Conservation (phyloP, 495 filamentous ascomycete species). For the Hypoxylon fuscum region DNA sequence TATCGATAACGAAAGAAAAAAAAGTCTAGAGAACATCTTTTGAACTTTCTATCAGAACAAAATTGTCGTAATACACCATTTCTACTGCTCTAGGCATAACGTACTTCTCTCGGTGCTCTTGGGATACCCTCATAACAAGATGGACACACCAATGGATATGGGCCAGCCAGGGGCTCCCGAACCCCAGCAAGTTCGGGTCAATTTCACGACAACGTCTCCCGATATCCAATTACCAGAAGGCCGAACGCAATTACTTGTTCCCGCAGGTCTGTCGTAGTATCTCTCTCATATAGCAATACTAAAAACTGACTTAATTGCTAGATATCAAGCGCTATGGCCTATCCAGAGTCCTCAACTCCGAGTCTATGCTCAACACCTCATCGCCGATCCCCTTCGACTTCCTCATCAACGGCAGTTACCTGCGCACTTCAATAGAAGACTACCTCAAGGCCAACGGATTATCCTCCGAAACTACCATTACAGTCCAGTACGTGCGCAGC, state of each 20-base stretch:
- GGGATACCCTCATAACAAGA: no score
- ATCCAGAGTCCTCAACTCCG: conserved; percentile 90
- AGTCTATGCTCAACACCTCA: conserved; percentile 75
- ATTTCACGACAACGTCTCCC: conserved; percentile 64
- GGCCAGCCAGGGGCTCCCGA: conserved; percentile 39
- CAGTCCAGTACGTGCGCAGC: conserved; percentile 91
- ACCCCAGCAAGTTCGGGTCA: conserved; percentile 59
- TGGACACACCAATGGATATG: conserved; percentile 39
- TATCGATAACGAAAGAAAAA: conserved; percentile 35
- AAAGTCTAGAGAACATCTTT: no score
- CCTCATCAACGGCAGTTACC: conserved; percentile 88
- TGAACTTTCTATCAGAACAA: no score
- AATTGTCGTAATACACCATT: background rate
- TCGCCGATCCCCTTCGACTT: conserved; percentile 94
- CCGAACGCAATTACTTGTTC: conserved; percentile 63
- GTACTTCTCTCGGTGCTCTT: no score
- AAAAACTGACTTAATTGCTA: conserved; percentile 37
- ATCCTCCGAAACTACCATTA: conserved; percentile 83
- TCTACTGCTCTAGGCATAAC: no score
- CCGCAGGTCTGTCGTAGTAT: conserved; percentile 48
- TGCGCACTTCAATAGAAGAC: conserved; percentile 87
- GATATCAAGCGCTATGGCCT: conserved; percentile 89
- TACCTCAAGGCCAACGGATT: conserved; percentile 87
- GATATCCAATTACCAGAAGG: conserved; percentile 66
- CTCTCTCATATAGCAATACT: conserved; percentile 15